Conservation (phyloP, 1,284 basidiomycete genomes). For the Boletellus deceptivus region DNA sequence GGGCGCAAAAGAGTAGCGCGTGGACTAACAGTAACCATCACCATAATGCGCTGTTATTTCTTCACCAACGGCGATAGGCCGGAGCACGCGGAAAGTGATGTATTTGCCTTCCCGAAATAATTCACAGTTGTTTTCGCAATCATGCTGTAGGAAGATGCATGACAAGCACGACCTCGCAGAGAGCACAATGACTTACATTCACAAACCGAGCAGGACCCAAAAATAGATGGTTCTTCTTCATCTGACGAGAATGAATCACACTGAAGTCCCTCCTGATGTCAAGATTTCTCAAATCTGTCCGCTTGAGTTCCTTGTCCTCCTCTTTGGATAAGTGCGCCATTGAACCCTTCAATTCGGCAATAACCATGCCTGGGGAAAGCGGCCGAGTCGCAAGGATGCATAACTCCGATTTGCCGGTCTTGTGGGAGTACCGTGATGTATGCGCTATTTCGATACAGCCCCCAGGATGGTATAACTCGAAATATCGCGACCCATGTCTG, state of each 20-base stretch:
- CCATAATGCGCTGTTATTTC: slow-evolving; percentile 87
- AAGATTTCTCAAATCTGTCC: slow-evolving; percentile 63
- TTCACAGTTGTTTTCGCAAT: slow-evolving; percentile 88
- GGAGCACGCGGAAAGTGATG: slow-evolving; percentile 85
- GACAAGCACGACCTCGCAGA: slow-evolving; percentile 17
- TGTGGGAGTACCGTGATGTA: slow-evolving; percentile 79
- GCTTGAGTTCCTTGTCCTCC: slow-evolving; percentile 78
- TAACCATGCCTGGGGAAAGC: slow-evolving; percentile 68
- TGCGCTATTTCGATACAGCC: slow-evolving; percentile 84
- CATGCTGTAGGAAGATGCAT: slow-evolving; percentile 57
- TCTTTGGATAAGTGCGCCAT: slow-evolving; percentile 83
- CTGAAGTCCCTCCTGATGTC: slow-evolving; percentile 86
- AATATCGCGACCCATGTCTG: slow-evolving; percentile 83
- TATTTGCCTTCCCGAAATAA: slow-evolving; percentile 84
- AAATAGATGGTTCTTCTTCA: slow-evolving; percentile 91
- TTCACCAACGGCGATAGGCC: slow-evolving; percentile 77
- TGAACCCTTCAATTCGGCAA: slow-evolving; percentile 82
- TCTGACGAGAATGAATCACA: slow-evolving; percentile 85
- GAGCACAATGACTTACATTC: slow-evolving; percentile 62
- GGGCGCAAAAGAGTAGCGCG: slow-evolving; percentile 4
- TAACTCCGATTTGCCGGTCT: slow-evolving; percentile 86
- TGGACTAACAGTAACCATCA: slow-evolving; percentile 73
- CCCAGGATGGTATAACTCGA: slow-evolving; percentile 78
- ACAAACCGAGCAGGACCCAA: slow-evolving; percentile 92
- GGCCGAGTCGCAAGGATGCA: slow-evolving; percentile 84